Conservation (phyloP, 2,329 filamentous ascomycete species). For the Colletotrichum graminicola region DNA sequence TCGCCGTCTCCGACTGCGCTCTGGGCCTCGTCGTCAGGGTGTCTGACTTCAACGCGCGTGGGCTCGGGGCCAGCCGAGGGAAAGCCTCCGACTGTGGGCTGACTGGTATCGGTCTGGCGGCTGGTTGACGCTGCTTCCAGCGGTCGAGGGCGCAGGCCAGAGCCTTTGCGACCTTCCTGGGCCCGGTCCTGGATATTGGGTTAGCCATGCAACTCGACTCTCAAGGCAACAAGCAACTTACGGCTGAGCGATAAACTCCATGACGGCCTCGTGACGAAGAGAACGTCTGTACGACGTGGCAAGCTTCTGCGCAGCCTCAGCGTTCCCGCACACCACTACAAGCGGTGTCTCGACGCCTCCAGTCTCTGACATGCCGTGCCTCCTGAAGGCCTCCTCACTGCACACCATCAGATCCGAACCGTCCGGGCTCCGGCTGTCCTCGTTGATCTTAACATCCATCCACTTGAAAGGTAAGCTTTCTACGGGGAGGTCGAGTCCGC, state of each 20-base stretch:
- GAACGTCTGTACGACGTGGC: slow-evolving; percentile 31
- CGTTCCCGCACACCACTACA: slow-evolving; percentile 43
- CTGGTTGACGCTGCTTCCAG: slow-evolving; percentile 34
- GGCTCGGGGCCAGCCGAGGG: neutral
- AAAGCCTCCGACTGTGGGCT: slow-evolving; percentile 23
- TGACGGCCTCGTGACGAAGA: slow-evolving; percentile 26
- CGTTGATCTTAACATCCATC: slow-evolving; percentile 50
- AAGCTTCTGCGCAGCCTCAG: slow-evolving; percentile 41
- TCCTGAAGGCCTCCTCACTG: slow-evolving; percentile 46
- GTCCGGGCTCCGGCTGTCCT: slow-evolving; percentile 1
- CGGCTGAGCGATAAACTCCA: slow-evolving; percentile 45
- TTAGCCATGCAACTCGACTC: neutral
- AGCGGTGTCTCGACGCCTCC: slow-evolving; percentile 42
- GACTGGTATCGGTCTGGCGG: neutral
- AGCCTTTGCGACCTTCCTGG: slow-evolving; percentile 44
- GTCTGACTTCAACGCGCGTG: slow-evolving; percentile 6
- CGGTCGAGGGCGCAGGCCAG: slow-evolving; percentile 37
- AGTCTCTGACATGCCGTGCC: slow-evolving; percentile 33
- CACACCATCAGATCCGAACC: slow-evolving; percentile 47
- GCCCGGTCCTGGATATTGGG: slow-evolving; percentile 26
- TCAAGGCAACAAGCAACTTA: slow-evolving; percentile 18
- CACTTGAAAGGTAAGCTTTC: slow-evolving; percentile 46
- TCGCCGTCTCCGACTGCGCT: slow-evolving; percentile 35
- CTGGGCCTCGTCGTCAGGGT: slow-evolving; percentile 3
- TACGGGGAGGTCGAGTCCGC: slow-evolving; percentile 44